Evolutionary conservation across 805 yeast species (phyloP), one percentile per base, ranked within the genome.

Genomic region (Ogataea nakhonphanomensis): DNA sequence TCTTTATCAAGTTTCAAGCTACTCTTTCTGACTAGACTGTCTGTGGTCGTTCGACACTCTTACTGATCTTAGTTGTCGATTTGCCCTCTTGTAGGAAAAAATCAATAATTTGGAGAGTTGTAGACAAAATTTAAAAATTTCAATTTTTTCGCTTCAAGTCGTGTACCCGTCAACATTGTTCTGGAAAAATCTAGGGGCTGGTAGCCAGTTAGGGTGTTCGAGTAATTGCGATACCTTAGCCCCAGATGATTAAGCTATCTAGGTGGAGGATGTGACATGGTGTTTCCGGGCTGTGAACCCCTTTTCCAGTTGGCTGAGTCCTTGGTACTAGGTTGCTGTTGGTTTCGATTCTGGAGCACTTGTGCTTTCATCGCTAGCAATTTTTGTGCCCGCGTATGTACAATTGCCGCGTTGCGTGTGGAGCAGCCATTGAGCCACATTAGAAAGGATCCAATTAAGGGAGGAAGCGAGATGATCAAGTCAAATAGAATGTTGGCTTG

Each of bases 341-440:
- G 30, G 3, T 33, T 17, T 31, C 27, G 31, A 14, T 7, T 25
- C 29, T 27, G 37, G 17, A 20, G 20, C 20, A 17, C 21, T 13
- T 29, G 33, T 14, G 14, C 25, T 8, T 11, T 24, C 7, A 35
- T 28, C 10, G 47, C 53, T 25, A 56, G 41, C 35, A 35, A 39
- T 32, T 51, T 58, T 2, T 50, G 39, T 1, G 52, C 51, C 17
- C 49, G 36, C 0, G 71, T 75, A 57, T 86, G 88, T 7, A 89
- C 71, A 52, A 87, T 54, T 0, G 91, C 90, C 0, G 96, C 95
- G 59, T 91, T 90, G 54, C 96, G 69, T 0, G 96, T 86, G 7
- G 95, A 85, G 57, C 96, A 85, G 2, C 81, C 85, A 55, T 87
- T 77, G 59, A 90, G 44, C 91, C 95, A 90, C 9, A 85, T 66